A percentile compares a stretch with the other conserved stretches of the same genome.
Evolutionary conservation across 164 flowering plant genomes (phyloP).

Genomic region (Tinospora cordifolia): DNA sequence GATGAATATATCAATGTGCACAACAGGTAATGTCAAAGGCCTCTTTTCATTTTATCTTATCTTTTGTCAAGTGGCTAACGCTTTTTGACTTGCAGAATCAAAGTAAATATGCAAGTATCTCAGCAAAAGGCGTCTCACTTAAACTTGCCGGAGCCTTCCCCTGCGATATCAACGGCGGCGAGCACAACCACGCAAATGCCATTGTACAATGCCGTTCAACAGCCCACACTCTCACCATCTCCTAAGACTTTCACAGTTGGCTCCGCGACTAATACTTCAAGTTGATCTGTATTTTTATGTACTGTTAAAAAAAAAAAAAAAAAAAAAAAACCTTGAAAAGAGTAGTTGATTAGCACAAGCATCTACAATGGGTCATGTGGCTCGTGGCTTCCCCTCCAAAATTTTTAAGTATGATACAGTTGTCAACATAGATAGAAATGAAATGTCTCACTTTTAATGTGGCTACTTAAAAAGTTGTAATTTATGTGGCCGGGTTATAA

Average conservation of each 20-base stretch:
- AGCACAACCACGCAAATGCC: slow-evolving; percentile 14
- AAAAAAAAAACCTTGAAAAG: too few relatives aligned
- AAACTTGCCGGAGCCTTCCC: slow-evolving; percentile 19
- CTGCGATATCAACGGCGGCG: slow-evolving; percentile 18
- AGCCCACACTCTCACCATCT: slow-evolving; percentile 21
- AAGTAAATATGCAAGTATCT: slow-evolving; percentile 72
- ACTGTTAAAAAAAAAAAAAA: neutral
- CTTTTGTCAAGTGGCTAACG: neutral
- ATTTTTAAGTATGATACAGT: neutral
- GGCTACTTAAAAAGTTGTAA: too few relatives aligned
- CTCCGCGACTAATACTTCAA: slow-evolving; percentile 19
- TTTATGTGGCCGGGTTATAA: too few relatives aligned
- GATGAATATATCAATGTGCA: slow-evolving; percentile 90
- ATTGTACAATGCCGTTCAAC: slow-evolving; percentile 3
- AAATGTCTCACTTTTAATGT: neutral
- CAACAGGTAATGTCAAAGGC: slow-evolving; percentile 50
- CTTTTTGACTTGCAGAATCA: slow-evolving; percentile 51
- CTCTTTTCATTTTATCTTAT: neutral
- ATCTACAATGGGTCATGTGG: too few relatives aligned
- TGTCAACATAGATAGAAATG: neutral
- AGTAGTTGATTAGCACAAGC: neutral
- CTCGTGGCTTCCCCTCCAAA: neutral
- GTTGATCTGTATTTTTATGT: neutral
- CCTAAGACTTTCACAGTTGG: slow-evolving; percentile 17
- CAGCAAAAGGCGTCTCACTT: slow-evolving; percentile 28